These are phyloP conservation scores for Nepenthes mirabilis DNA, from an alignment of 148 eudicot species.

Conservation along the genomic window DNA sequence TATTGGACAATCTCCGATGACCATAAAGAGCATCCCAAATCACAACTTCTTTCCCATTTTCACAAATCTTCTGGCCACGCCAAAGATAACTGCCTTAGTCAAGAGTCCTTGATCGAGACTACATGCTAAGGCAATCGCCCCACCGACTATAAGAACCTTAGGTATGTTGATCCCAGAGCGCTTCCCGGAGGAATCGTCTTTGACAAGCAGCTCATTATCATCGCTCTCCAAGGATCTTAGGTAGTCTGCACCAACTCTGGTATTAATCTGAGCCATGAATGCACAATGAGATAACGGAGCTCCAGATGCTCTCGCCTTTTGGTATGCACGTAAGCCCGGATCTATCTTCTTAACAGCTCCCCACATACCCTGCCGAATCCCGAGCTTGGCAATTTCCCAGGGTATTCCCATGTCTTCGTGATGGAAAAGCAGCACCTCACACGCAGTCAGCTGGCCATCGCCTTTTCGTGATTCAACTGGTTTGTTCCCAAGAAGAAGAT, in stretches of 20 bases:
- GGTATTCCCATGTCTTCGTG: conserved; percentile 99
- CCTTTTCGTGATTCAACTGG: conserved; percentile 65
- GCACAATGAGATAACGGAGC: conserved; percentile 40
- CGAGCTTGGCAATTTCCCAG: conserved; percentile 80
- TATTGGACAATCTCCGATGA: too few relatives aligned
- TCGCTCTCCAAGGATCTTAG: conserved; percentile 26
- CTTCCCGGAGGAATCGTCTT: conserved; percentile 23
- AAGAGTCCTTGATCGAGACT: conserved; percentile 60
- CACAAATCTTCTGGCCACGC: conserved; percentile 48
- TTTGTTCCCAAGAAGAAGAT: background rate
- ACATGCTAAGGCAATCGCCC: conserved; percentile 61
- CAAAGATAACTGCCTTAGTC: conserved; percentile 56
- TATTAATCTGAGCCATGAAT: conserved; percentile 63
- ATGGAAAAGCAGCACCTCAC: conserved; percentile 85
- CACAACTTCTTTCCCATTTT: conserved; percentile 31
- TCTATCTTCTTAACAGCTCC: conserved; percentile 78
- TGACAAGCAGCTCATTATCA: background rate
- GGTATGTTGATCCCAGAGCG: conserved; percentile 39
- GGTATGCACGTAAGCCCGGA: conserved; percentile 67
- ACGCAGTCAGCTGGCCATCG: conserved; percentile 50
- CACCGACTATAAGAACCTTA: conserved; percentile 59
- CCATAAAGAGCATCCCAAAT: too few relatives aligned
- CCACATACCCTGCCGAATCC: conserved; percentile 96
- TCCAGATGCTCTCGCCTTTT: conserved; percentile 49
- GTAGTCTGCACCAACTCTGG: conserved; percentile 46